Percentiles rank a stretch among this genome's conserved stretches.
Evolutionary conservation across 257 asterid genomes (phyloP).

Genomic region (Nemophila menziesii): DNA sequence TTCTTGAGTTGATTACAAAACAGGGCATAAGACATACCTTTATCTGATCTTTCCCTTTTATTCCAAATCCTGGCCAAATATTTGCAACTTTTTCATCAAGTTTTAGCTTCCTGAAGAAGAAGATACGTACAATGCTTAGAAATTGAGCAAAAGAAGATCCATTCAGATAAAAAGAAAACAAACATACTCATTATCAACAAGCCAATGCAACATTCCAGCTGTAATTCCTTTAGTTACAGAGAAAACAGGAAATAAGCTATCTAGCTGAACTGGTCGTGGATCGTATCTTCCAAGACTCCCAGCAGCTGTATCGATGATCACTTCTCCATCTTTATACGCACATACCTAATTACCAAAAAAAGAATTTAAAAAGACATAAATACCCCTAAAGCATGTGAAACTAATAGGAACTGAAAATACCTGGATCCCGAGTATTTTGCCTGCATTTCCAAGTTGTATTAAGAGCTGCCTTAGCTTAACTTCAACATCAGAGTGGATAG

Average conservation of each 20-base stretch:
- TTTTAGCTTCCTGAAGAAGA: constrained; percentile 60
- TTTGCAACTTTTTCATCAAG: constrained; percentile 59
- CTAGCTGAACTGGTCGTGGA: constrained; percentile 97
- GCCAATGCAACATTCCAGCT: constrained; percentile 93
- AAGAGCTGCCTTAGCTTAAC: constrained; percentile 73
- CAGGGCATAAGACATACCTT: constrained; percentile 41
- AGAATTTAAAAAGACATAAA: background rate
- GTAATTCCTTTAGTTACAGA: constrained; percentile 90
- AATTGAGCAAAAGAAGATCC: background rate
- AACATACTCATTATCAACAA: constrained; percentile 76
- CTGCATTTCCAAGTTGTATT: constrained; percentile 71
- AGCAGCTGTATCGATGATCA: constrained; percentile 94
- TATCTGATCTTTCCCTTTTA: constrained; percentile 68
- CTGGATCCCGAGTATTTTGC: constrained; percentile 95
- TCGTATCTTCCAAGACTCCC: constrained; percentile 95
- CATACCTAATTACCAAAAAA: constrained; percentile 42
- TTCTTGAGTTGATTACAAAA: too few relatives aligned
- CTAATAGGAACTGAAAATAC: constrained; percentile 17
- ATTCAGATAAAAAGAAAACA: background rate
- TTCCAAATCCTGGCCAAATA: constrained; percentile 82
- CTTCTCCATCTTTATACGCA: constrained; percentile 96
- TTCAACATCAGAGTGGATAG: constrained; percentile 72
- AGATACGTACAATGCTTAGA: constrained; percentile 1
- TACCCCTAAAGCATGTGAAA: background rate
- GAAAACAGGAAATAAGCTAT: constrained; percentile 88